Conservation (phyloP, 2,329 filamentous ascomycete genomes). For the Sphaerulina musiva region DNA sequence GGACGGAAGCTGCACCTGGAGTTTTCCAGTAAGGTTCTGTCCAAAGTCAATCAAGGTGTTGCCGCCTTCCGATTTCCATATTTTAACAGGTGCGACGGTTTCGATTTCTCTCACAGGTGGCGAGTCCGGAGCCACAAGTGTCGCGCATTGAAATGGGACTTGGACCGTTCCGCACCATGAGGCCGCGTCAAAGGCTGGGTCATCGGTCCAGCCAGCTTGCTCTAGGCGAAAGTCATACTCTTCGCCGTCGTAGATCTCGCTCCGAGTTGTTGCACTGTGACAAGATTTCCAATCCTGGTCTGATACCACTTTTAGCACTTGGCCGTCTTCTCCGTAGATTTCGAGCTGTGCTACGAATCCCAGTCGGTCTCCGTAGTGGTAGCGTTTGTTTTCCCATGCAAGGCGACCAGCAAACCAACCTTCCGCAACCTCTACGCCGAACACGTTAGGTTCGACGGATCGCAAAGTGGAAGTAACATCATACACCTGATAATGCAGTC, state of each 20-base stretch:
- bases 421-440: conserved; percentile 39
- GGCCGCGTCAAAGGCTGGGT: not conserved
- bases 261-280: conserved; percentile 33
- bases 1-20: conserved; percentile 26
- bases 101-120: not conserved
- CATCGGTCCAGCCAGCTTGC: not conserved
- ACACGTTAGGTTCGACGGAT: not conserved
- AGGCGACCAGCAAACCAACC: conserved; percentile 47
- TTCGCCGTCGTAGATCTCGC: conserved; percentile 51
- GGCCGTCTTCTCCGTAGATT: conserved; percentile 33
- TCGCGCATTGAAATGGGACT: not conserved
- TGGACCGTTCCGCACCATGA: not conserved
- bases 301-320: conserved; percentile 28
- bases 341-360: conserved; percentile 39
- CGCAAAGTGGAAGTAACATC: conserved; percentile 38
- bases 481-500: conserved; percentile 50
- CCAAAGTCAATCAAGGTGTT: conserved; percentile 52
- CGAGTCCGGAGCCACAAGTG: not conserved
- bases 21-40: conserved; percentile 52
- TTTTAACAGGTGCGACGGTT: not conserved
- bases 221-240: conserved; percentile 42
- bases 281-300: conserved; percentile 38
- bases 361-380: conserved; percentile 39
- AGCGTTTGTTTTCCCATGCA: conserved; percentile 29
- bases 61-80: conserved; percentile 24